Base-by-base conservation (phyloP, 306 rosid species). In the Medicago lupulina region DNA sequence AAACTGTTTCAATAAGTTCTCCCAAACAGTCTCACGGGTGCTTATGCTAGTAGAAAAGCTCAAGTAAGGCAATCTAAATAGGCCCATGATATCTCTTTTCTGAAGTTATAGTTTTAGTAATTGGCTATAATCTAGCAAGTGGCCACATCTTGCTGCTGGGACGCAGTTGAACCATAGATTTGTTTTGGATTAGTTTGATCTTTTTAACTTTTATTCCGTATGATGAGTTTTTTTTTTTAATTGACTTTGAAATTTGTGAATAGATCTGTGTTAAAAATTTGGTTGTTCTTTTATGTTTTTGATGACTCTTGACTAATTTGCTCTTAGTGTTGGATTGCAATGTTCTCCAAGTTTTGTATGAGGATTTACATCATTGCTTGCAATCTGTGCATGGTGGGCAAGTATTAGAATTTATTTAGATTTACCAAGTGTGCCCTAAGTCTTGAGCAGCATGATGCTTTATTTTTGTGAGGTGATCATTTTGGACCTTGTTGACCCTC, bases 401-500 rank as follows among this genome's bases (percentile, higher is more conserved):
- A 28, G 31, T 28, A 28, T 55, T 47, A 31, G 64, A 59, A 66
- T 66, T 1, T 21, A 43, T 65, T 18, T 58, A 31, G 65, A 47
- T 49, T 47, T 59, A 11, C 28, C 67, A 59, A 76, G 69, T 41
- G 13, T 31, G 50, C 31, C 3, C 4, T 28, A 28, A 28, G 50
- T 25, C 10, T 53, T 31, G 17, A 28, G 47, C 18, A 58, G 23
- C 59, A 71, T 25, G 50, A 36, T 76, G 75, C 23, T 47, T 28
- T 28, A 28, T 6, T 61, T 75, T 74, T 68, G 17, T 61, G 61
- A 8, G 67, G 68, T 41, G 5, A n/a, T 51, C 75, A 46, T 55
- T 21, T 18, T 70, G 19, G 51, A n/a, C 51, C 13, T 6, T 14
- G 6, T 53, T 3, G 44, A 55, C 49, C 49, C 40, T 44, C 38